Conservation (phyloP, 2,329 filamentous ascomycete genomes). For the Colletotrichum destructivum region DNA sequence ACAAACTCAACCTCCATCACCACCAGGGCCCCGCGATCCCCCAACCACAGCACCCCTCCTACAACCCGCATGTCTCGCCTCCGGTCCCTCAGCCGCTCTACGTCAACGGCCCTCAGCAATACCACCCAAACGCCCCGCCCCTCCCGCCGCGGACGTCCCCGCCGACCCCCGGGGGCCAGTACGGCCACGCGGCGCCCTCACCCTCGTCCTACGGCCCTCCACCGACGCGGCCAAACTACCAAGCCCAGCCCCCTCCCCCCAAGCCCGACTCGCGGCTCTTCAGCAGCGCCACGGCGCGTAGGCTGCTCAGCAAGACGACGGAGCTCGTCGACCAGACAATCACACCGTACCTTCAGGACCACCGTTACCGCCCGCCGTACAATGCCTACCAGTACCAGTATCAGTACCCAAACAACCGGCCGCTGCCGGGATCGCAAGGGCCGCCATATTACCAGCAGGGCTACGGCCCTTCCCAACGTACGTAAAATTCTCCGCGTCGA, state of each 20-base stretch:
- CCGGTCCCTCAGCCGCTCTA: conserved; percentile 30
- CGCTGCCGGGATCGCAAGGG: conserved; percentile 4
- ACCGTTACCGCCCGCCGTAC: conserved; percentile 39
- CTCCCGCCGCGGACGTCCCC: conserved; percentile 25
- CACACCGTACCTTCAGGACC: conserved; percentile 42
- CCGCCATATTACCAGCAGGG: conserved; percentile 30
- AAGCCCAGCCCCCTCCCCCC: neutral
- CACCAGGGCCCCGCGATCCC: neutral
- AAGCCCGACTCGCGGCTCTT: conserved; percentile 47
- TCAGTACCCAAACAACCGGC: conserved; percentile 1
- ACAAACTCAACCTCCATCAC: neutral
- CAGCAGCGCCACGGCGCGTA: conserved; percentile 52
- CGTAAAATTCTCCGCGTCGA: neutral
- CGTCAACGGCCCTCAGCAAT: conserved; percentile 20
- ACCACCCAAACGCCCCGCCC: conserved; percentile 12
- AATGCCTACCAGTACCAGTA: conserved; percentile 21
- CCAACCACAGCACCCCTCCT: conserved; percentile 2
- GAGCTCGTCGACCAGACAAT: conserved; percentile 52
- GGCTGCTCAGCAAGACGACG: conserved; percentile 54
- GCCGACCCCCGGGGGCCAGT: neutral
- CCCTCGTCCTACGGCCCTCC: conserved; percentile 20
- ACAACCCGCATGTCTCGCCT: conserved; percentile 10
- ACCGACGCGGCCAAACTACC: conserved; percentile 23
- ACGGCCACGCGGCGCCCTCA: neutral
- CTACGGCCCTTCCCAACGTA: conserved; percentile 29